Base-by-base conservation (phyloP, 495 filamentous ascomycete species). In the Penicillium robsamsonii region DNA sequence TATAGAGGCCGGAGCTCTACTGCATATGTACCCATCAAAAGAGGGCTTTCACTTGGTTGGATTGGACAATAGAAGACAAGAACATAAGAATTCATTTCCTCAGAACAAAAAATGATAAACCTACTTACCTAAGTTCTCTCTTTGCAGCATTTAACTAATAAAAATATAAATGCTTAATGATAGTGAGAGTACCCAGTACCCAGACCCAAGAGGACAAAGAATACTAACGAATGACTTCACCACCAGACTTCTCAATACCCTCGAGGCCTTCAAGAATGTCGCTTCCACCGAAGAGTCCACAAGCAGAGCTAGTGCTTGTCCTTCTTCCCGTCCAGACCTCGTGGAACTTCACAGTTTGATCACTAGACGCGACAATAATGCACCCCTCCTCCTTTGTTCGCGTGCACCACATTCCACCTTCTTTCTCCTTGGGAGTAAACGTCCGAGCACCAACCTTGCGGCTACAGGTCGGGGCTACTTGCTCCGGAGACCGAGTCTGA, bases 321-420 rank as follows among this genome's bases (percentile, higher is more conserved):
- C 75, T 80, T 11, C 81, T 75, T 13, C 86, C 84, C 13, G 78
- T 79, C 95, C 92, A 97, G 11, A 98, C 84, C 71, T 97, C 92
- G 69, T 98, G 93, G 60, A 97, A 98, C 70, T 94, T 92, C 68
- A 98, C 89, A 63, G 86, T 95, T 67, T 90, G 87, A 72, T 97
- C 94, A 63, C 92, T 96, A 25, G 90, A 90, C 29, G 93, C 95
- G 49, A 98, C 88, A 35, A 96, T 89, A 57, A 98, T 89, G 67
- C 93, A 97, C 9, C 92, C 93, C 66, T 96, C 92, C 60, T 88
- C 81, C n/a, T 77, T 74, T 1, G 84, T 87, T 31, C 88, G 79
- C 8, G 66, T 65, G 43, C 78, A 79, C 79, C 80, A 84, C 20
- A 74, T 63, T 1, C 75, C 77, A 30, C 80, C 79, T 60, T 80